Base-by-base conservation (phyloP, 2,329 filamentous ascomycete species). In the Hypoxylon sp. region DNA sequence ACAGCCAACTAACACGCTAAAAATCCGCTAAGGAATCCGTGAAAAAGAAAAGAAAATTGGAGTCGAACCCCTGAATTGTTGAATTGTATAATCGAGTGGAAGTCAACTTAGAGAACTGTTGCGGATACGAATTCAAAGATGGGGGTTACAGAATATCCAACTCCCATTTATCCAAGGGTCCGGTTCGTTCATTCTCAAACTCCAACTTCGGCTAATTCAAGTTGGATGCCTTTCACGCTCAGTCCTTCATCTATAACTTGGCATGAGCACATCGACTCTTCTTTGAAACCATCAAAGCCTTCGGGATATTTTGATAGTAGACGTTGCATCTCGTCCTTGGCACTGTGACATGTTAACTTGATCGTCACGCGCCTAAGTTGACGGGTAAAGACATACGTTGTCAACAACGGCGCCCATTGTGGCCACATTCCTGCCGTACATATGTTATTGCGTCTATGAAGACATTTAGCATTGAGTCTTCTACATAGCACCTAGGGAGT, bases 231-330 rank as follows among this genome's bases (percentile, higher is more conserved):
- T 19, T 21, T 11, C 37, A 21, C 37, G 37, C 37, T 6, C 37
- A 7, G 37, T n/a, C 16, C 16, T 11, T 41, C 16, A 21, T 14
- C 30, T 2, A n/a, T 39, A 39, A 39, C 34, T 39, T 19, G 16
- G 34, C 34, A 39, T 16, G 34, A 39, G 14, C 34, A 7, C n/a
- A 5, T 5, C 12, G n/a, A 9, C 16, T 45, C 46, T 43, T 37
- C 37, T 30, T 50, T n/a, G 25, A 70, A 65, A n/a, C 48, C 63
- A 47, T 56, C 61, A 3, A 69, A 5, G 8, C 68, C 66, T 14
- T 67, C 48, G 9, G 63, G 66, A 37, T 67, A 32, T 30, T 69
- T 70, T 5, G 47, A 51, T 5, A 71, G 51, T 8, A 69, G 67
- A 11, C 64, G 50, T 11, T 25, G 52, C 67, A 71, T 71, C 43